phyloP scores from a whole-genome alignment of 2,329 filamentous ascomycete species.

The Xylaria sp. region DNA sequence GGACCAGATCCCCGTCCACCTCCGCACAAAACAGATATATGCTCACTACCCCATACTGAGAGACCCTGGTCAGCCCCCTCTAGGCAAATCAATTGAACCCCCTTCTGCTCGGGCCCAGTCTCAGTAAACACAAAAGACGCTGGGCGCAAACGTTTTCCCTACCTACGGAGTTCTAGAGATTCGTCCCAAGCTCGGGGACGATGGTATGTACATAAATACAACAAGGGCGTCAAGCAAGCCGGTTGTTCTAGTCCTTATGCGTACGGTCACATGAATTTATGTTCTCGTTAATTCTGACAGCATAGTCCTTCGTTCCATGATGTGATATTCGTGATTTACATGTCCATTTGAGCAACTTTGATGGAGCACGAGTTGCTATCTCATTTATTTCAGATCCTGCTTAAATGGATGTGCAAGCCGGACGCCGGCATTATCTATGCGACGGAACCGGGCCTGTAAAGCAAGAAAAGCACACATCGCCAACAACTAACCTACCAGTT shows the following conservation, averaged over 20 bases:
- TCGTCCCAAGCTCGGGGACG: neutral
- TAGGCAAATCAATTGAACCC: constrained; percentile 30
- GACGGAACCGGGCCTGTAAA: too few relatives aligned
- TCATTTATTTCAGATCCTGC: neutral
- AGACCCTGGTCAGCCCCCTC: constrained; percentile 30
- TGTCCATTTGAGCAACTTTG: too few relatives aligned
- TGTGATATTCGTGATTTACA: neutral
- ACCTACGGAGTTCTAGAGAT: constrained; percentile 7
- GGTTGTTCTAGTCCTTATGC: neutral
- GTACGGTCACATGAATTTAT: neutral
- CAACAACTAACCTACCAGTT: too few relatives aligned
- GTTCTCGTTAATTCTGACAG: neutral
- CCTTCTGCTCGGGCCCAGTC: constrained; percentile 29
- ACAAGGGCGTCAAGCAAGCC: constrained; percentile 6
- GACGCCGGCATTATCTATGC: too few relatives aligned
- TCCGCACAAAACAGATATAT: constrained; percentile 60
- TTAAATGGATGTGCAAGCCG: too few relatives aligned
- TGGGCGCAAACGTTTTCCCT: constrained; percentile 4
- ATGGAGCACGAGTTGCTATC: neutral
- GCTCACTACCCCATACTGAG: constrained; percentile 45
- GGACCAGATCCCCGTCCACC: constrained; percentile 66
- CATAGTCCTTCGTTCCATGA: too few relatives aligned
- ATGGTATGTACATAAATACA: constrained; percentile 19
- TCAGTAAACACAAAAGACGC: constrained; percentile 4
- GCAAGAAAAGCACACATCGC: too few relatives aligned